A percentile compares a stretch with the other conserved stretches of the same genome.
phyloP scores from a whole-genome alignment of 108 stramenopile species.

The Nitzschia palea region DNA sequence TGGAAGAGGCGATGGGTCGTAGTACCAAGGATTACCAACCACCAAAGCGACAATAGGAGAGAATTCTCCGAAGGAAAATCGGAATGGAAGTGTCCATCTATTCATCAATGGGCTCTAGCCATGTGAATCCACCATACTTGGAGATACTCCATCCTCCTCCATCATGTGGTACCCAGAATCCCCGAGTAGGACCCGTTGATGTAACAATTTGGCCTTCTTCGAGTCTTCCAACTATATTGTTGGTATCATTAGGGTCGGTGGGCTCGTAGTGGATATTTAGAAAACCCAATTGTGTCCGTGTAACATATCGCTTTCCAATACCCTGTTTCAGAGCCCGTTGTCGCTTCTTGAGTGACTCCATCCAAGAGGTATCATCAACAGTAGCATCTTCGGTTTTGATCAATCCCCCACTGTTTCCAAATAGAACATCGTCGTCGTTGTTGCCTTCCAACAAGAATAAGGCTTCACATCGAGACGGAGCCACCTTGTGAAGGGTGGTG shows the following conservation, averaged over 20 bases:
- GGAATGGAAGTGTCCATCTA: too few species aligned
- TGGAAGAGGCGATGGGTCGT: too few species aligned
- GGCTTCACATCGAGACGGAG: too few species aligned
- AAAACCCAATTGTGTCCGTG: slow-evolving; percentile 35
- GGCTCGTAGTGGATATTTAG: slow-evolving; percentile 43
- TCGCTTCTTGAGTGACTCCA: slow-evolving; percentile 14
- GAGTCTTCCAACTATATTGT: slow-evolving; percentile 37
- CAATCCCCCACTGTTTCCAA: slow-evolving; percentile 4
- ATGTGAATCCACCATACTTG: slow-evolving; percentile 38
- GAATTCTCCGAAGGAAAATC: too few species aligned
- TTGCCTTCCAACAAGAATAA: too few species aligned
- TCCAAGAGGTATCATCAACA: slow-evolving; percentile 5
- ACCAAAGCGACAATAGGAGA: too few species aligned
- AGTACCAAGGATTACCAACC: too few species aligned
- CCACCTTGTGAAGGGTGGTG: too few species aligned
- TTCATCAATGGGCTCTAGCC: slow-evolving; percentile 44
- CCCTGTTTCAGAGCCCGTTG: slow-evolving; percentile 21
- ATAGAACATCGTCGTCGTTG: slow-evolving; percentile 6
- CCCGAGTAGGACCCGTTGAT: slow-evolving; percentile 20
- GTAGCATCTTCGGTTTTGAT: background rate
- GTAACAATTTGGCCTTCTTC: slow-evolving; percentile 44
- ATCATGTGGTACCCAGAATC: slow-evolving; percentile 43
- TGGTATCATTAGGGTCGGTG: slow-evolving; percentile 20
- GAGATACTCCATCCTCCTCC: slow-evolving; percentile 47
- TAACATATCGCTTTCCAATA: slow-evolving; percentile 45